Conservation (phyloP, 2,329 filamentous ascomycete genomes). For the Aspergillus ibericus region DNA sequence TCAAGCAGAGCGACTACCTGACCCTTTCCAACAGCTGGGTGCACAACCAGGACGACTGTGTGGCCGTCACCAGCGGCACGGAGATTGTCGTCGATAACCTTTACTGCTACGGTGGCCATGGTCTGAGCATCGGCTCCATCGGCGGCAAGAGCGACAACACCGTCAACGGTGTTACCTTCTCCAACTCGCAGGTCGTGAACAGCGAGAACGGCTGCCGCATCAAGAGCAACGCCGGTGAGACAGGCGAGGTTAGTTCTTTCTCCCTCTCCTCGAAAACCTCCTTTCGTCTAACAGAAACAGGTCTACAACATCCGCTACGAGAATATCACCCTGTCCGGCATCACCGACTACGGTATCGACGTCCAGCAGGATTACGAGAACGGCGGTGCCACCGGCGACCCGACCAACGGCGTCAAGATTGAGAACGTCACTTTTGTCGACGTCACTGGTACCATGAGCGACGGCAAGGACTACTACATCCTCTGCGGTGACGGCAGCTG, state of each 20-base stretch:
- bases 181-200: slow-evolving; percentile 52
- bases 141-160: slow-evolving; percentile 54
- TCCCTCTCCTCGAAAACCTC: neutral
- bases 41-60: slow-evolving; percentile 45
- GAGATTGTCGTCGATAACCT: slow-evolving; percentile 26
- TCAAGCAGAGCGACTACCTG: slow-evolving; percentile 49
- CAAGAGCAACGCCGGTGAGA: slow-evolving; percentile 43
- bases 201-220: slow-evolving; percentile 41
- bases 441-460: slow-evolving; percentile 36
- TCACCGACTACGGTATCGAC: slow-evolving; percentile 53
- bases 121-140: slow-evolving; percentile 36
- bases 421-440: slow-evolving; percentile 36
- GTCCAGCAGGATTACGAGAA: slow-evolving; percentile 56
- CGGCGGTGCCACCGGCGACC: slow-evolving; percentile 42
- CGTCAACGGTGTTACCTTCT: slow-evolving; percentile 54
- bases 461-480: slow-evolving; percentile 39
- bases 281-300: neutral
- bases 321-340: slow-evolving; percentile 48
- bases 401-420: slow-evolving; percentile 43
- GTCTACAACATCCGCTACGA: slow-evolving; percentile 48
- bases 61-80: slow-evolving; percentile 32
- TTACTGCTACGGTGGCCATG: slow-evolving; percentile 42
- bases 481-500: slow-evolving; percentile 45
- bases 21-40: slow-evolving; percentile 46
- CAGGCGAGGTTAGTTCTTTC: slow-evolving; percentile 26